Conservation (phyloP, 2,329 filamentous ascomycete species). For the Metarhizium guizhouense region DNA sequence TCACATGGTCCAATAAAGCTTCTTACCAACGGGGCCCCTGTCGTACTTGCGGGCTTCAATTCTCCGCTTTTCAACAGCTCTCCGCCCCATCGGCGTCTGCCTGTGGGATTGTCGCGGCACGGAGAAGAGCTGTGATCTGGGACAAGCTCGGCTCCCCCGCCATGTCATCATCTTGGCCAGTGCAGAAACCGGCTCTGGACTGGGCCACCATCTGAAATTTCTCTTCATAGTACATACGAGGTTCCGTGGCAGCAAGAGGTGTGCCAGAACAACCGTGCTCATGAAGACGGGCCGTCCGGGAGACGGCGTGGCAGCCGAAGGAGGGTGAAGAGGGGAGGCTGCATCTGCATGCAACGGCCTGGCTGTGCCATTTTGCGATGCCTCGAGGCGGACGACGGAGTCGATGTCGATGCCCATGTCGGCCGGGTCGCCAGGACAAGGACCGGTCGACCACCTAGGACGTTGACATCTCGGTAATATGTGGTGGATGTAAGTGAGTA, state of each 20-base stretch:
- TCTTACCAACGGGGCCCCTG: constrained; percentile 5
- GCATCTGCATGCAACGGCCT: constrained; percentile 3
- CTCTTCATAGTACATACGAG: neutral
- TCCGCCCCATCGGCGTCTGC: neutral
- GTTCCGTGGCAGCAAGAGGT: neutral
- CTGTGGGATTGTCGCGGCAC: neutral
- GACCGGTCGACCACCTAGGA: neutral
- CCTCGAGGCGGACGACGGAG: neutral
- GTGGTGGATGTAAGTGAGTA: neutral
- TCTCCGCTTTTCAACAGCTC: constrained; percentile 1
- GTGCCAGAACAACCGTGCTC: constrained; percentile 3
- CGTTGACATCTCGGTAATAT: neutral
- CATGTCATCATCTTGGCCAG: neutral
- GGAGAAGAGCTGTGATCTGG: constrained; percentile 1
- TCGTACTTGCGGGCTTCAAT: neutral
- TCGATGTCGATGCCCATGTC: neutral
- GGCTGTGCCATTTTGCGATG: neutral
- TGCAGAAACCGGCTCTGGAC: neutral
- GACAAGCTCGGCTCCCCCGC: constrained; percentile 2
- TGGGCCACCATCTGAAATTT: neutral
- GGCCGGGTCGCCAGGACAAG: neutral
- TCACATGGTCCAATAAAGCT: constrained; percentile 2
- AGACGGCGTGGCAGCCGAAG: constrained; percentile 4
- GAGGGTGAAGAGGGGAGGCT: constrained; percentile 3
- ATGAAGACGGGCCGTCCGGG: constrained; percentile 7